These are phyloP conservation scores for Bromus sterilis DNA, from an alignment of 176 grass and related monocot species.

Conservation along the genomic window DNA sequence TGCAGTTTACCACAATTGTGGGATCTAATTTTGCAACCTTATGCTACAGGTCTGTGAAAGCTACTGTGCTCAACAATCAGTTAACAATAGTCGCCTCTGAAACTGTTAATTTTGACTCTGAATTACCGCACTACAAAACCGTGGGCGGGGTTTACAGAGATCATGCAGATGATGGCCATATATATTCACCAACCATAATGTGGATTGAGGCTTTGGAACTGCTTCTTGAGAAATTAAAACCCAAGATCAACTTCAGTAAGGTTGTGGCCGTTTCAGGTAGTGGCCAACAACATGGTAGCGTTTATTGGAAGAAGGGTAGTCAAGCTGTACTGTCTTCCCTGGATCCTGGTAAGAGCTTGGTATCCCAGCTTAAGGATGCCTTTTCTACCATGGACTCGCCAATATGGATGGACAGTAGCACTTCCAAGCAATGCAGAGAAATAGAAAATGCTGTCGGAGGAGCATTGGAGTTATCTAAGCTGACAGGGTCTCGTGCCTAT, in stretches of 20 bases:
- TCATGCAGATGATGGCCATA: slow-evolving; percentile 54
- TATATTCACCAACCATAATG: slow-evolving; percentile 84
- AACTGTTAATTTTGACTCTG: slow-evolving; percentile 80
- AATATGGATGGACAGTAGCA: slow-evolving; percentile 99
- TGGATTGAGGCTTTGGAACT: slow-evolving; percentile 91
- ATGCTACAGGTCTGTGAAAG: slow-evolving; percentile 68
- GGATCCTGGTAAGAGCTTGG: slow-evolving; percentile 56
- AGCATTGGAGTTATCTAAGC: slow-evolving; percentile 74
- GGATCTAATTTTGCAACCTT: slow-evolving; percentile 12
- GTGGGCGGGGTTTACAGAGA: slow-evolving; percentile 90
- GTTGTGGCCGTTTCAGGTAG: slow-evolving; percentile 73
- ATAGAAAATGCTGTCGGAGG: slow-evolving; percentile 85
- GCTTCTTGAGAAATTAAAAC: slow-evolving; percentile 75
- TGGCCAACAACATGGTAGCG: slow-evolving; percentile 93
- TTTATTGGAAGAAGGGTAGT: slow-evolving; percentile 87
- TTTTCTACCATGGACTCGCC: slow-evolving; percentile 81
- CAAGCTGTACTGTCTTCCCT: slow-evolving; percentile 53
- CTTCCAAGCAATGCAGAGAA: slow-evolving; percentile 86
- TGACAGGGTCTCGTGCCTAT: slow-evolving; percentile 81
- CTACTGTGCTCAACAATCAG: slow-evolving; percentile 66
- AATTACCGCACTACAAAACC: slow-evolving; percentile 76
- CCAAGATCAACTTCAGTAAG: slow-evolving; percentile 60
- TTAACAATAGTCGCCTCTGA: slow-evolving; percentile 64
- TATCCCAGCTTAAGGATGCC: slow-evolving; percentile 48
- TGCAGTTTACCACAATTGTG: not conserved